Evolutionary conservation across 257 asterid species (phyloP).

Genomic region (Knoxia roxburghii): DNA sequence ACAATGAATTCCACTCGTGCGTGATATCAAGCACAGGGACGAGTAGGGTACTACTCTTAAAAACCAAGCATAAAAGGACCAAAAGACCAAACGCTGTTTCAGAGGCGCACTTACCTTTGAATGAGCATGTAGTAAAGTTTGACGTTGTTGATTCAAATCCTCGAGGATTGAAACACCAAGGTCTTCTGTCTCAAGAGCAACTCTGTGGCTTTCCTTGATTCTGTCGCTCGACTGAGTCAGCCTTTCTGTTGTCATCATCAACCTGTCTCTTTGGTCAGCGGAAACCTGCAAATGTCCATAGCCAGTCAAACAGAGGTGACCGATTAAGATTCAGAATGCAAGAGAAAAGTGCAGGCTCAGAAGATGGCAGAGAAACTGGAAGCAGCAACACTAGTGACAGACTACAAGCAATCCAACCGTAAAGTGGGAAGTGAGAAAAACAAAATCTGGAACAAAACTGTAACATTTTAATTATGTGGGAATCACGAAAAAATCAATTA

Average conservation of each 20-base stretch:
- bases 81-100: neutral
- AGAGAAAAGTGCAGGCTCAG: neutral
- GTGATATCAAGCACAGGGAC: neutral
- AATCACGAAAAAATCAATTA: neutral
- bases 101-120: slow-evolving; percentile 42
- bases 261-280: slow-evolving; percentile 75
- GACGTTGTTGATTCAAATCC: slow-evolving; percentile 89
- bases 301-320: slow-evolving; percentile 3
- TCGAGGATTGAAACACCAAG: slow-evolving; percentile 83
- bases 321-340: neutral
- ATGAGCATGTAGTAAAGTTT: slow-evolving; percentile 83
- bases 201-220: slow-evolving; percentile 67
- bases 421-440: neutral
- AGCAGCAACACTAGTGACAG: neutral
- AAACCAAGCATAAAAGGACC: neutral
- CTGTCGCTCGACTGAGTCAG: slow-evolving; percentile 73
- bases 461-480: neutral
- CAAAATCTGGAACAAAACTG: neutral
- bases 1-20: neutral
- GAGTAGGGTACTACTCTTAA: neutral
- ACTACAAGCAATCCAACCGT: neutral
- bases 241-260: slow-evolving; percentile 80
- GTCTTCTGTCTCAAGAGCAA: slow-evolving; percentile 88
- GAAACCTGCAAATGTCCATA: slow-evolving; percentile 50
- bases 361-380: neutral